Percentiles rank a stretch among this genome's conserved stretches.
Evolutionary conservation across 2,329 filamentous ascomycete genomes (phyloP).

Genomic region (Pseudogymnoascus sp.): DNA sequence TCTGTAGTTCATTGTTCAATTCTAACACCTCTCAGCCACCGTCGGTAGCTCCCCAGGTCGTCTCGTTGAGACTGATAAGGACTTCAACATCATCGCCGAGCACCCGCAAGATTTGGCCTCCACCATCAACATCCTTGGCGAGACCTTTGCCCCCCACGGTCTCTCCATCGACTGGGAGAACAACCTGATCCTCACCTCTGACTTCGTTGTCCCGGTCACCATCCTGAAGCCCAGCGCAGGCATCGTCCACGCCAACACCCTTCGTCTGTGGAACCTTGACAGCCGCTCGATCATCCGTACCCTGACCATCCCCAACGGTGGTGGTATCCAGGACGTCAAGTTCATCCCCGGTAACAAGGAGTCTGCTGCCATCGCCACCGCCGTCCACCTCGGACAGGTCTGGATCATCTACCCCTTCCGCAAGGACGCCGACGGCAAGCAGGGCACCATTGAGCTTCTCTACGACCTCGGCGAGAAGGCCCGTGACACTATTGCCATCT

Average conservation of each 20-base stretch:
- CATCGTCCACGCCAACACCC: conserved; percentile 46
- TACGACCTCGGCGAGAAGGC: conserved; percentile 49
- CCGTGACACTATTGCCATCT: conserved; percentile 48
- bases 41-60: conserved; percentile 50
- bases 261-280: conserved; percentile 50
- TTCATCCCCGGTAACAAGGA: conserved; percentile 55
- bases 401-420: conserved; percentile 59
- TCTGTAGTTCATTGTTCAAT: background rate
- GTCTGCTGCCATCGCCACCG: conserved; percentile 49
- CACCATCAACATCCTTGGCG: conserved; percentile 46
- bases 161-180: conserved; percentile 49
- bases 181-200: conserved; percentile 50
- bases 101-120: conserved; percentile 49
- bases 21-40: conserved; percentile 27
- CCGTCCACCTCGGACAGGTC: conserved; percentile 50
- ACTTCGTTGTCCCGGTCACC: conserved; percentile 53
- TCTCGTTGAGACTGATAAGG: conserved; percentile 50
- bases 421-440: conserved; percentile 44
- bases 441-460: conserved; percentile 49
- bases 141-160: conserved; percentile 55
- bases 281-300: conserved; percentile 48
- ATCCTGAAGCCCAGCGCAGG: conserved; percentile 51
- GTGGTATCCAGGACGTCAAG: conserved; percentile 56
- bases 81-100: conserved; percentile 53
- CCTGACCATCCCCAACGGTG: conserved; percentile 50